Percentiles rank a stretch among this genome's conserved stretches.
These are phyloP conservation scores for Phlyctochytrium arcticum DNA, from an alignment of 192 early-diverging fungal genomes.

Conservation along the genomic window DNA sequence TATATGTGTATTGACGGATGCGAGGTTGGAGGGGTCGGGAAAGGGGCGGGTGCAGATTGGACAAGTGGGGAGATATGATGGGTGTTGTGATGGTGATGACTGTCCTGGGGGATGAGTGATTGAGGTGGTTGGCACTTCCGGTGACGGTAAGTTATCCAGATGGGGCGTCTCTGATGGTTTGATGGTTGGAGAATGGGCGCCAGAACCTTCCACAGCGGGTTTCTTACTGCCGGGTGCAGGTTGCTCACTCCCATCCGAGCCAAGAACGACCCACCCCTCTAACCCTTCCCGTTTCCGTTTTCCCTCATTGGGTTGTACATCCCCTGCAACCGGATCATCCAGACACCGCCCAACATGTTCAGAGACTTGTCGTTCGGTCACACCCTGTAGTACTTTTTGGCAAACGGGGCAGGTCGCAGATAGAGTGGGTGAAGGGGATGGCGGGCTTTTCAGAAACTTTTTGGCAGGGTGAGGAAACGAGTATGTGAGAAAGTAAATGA, in stretches of 20 bases:
- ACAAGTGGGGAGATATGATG: neutral
- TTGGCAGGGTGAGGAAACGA: neutral
- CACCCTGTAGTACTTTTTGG: neutral
- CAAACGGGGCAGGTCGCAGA: conserved; percentile 15
- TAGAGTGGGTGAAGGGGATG: neutral
- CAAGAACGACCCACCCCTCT: neutral
- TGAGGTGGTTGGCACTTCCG: neutral
- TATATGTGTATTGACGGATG: conserved; percentile 3
- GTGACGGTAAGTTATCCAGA: neutral
- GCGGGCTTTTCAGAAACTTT: conserved; percentile 11
- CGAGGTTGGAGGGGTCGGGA: neutral
- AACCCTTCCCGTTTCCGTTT: neutral
- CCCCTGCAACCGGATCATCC: neutral
- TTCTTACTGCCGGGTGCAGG: neutral
- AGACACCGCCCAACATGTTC: conserved; percentile 23
- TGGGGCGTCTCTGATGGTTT: neutral
- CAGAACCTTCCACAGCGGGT: neutral
- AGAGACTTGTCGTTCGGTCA: neutral
- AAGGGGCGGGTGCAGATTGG: conserved; percentile 3
- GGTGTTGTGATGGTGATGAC: neutral
- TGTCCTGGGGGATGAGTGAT: neutral
- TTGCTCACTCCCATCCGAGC: neutral
- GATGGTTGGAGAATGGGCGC: neutral
- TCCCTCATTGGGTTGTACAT: no score
- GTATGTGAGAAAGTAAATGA: neutral